Evolutionary conservation across 1,284 basidiomycete species (phyloP).

Genomic region (Megacollybia platyphylla): DNA sequence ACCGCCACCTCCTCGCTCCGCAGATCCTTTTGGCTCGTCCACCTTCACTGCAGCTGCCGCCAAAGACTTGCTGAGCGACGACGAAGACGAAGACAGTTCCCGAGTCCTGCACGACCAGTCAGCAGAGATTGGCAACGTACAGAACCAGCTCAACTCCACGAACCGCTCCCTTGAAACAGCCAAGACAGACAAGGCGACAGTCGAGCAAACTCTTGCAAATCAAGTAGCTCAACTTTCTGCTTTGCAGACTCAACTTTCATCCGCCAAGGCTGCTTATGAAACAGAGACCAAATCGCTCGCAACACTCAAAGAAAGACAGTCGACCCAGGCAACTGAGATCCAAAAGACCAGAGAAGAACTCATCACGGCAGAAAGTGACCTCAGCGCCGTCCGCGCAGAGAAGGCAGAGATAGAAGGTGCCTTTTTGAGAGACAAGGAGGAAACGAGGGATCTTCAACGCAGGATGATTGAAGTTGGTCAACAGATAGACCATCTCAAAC

Average conservation of each 20-base stretch:
- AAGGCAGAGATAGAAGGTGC: slow-evolving; percentile 87
- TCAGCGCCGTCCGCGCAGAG: slow-evolving; percentile 82
- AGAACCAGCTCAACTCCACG: slow-evolving; percentile 78
- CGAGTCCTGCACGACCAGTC: slow-evolving; percentile 51
- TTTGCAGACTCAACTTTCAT: slow-evolving; percentile 63
- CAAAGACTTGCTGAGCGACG: slow-evolving; percentile 58
- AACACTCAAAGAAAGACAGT: slow-evolving; percentile 62
- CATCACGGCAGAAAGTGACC: slow-evolving; percentile 85
- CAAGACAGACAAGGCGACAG: slow-evolving; percentile 41
- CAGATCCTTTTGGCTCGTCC: slow-evolving; percentile 30
- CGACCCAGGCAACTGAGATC: slow-evolving; percentile 68
- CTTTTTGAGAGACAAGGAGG: slow-evolving; percentile 89
- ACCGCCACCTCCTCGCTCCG: slow-evolving; percentile 13
- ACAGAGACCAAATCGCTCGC: slow-evolving; percentile 70
- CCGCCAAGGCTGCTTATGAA: slow-evolving; percentile 74
- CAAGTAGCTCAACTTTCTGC: slow-evolving; percentile 62
- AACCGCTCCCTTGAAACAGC: slow-evolving; percentile 51
- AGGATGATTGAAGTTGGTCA: slow-evolving; percentile 73
- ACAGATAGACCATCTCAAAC: slow-evolving; percentile 63
- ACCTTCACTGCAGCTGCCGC: slow-evolving; percentile 15
- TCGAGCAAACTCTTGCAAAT: slow-evolving; percentile 46
- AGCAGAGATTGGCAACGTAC: slow-evolving; percentile 76
- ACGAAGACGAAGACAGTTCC: slow-evolving; percentile 41
- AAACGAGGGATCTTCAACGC: slow-evolving; percentile 77
- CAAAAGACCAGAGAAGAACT: slow-evolving; percentile 68